Conservation (phyloP, 2,329 filamentous ascomycete species). For the Aspergillus nomiae region DNA sequence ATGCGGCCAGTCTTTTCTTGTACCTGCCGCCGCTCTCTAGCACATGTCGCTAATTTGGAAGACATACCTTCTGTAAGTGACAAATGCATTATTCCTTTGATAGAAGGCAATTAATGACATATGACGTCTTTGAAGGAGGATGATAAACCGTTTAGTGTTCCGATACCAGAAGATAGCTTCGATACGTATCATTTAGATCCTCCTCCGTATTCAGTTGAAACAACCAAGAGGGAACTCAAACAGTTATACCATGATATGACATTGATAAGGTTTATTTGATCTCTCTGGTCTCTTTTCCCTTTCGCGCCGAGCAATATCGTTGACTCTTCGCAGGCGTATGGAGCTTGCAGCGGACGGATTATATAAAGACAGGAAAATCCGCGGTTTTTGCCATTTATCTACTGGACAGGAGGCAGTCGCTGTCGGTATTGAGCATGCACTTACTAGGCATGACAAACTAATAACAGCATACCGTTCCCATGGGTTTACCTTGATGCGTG, state of each 20-base stretch:
- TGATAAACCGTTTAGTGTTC: conserved; percentile 82
- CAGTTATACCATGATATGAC: conserved; percentile 98
- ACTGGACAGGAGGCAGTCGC: conserved; percentile 96
- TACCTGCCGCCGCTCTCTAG: conserved; percentile 15
- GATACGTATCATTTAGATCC: conserved; percentile 97
- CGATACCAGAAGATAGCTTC: conserved; percentile 91
- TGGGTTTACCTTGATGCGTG: conserved; percentile 94
- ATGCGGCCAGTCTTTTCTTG: conserved; percentile 2
- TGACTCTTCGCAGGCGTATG: conserved; percentile 71
- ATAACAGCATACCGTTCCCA: conserved; percentile 98
- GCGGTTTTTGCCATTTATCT: conserved; percentile 96
- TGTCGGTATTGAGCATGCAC: conserved; percentile 90
- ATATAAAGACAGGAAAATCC: conserved; percentile 99
- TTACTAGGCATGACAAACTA: conserved; percentile 83
- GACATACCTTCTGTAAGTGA: conserved; percentile 18
- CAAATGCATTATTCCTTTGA: neutral
- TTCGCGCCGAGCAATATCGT: neutral
- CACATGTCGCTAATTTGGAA: conserved; percentile 17
- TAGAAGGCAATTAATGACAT: neutral
- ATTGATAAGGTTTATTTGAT: conserved; percentile 68
- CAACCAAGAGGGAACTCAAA: conserved; percentile 93
- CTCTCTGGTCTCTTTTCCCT: neutral
- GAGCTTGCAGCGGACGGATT: conserved; percentile 95
- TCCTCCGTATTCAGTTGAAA: conserved; percentile 82
- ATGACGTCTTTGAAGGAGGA: conserved; percentile 64